Base-by-base conservation (phyloP, 1,284 basidiomycete species). In the Ustilago bromivora region DNA sequence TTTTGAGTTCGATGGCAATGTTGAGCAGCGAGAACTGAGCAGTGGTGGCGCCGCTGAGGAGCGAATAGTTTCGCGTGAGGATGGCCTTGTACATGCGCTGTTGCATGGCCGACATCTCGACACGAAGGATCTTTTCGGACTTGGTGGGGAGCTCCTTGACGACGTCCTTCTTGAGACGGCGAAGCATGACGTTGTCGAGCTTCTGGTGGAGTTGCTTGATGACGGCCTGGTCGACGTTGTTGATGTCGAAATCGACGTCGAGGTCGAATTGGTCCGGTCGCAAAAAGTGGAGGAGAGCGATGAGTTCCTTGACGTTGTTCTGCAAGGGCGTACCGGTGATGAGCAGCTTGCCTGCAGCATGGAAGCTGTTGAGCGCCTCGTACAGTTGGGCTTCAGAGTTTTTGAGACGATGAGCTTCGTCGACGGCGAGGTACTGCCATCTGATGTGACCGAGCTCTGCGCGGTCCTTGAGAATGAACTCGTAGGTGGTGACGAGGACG, bases 81-180 rank as follows among this genome's bases (percentile, higher is more conserved):
- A 99, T 99, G 86, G 98, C 98, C 89, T 98, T 98, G 89, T 99
- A 99, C 87, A 96, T 98, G 86, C 96, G 94, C 23, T 95, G 98
- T 88, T 99, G 97, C 86, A 99, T 90, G 61, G 93, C 91, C 81
- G 92, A 94, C 96, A 99, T 97, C 88, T 99, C 97, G 43, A 99
- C 96, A 19, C 97, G 92, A 66, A 99, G 89, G 80, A 99, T 99
- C 57, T 95, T 93, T 88, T 99, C 97, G 84, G 95, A 96, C 90
- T 99, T 99, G 35, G 95, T 96, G 2, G 97, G 97, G 59, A 99
- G 88, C 66, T 94, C 94, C 78, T 96, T 97, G 77, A 98, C 90
- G n/a, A 99, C 97, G 83, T 99, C 97, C 78, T 92, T 92, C 89
- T 99, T 99, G 79, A 99, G 88, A 49, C 97, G 92, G 66, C 97